Evolutionary conservation across 352 stramenopile species (phyloP), one percentile per base, ranked within the genome.

Genomic region (Phytopythium chamaehyphon): DNA sequence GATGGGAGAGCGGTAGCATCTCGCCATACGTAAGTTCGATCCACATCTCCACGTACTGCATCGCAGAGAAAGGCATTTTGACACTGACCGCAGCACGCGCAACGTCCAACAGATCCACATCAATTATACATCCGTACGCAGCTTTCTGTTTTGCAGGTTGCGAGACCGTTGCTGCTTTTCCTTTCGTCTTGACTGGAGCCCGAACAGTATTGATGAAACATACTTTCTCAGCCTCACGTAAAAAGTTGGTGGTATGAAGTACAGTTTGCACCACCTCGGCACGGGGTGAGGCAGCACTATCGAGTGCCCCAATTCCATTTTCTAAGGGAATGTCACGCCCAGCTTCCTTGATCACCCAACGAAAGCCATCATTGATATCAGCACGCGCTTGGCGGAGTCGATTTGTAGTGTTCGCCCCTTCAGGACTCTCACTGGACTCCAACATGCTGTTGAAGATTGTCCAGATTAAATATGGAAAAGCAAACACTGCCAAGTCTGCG

Each of bases 21-120:
- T 71, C 71, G 3, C 75, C 80, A 18, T 88, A 45, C 4, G 64
- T 62, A 12, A 69, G 61, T 61, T 95, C 85, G 5, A 95, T 55
- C 74, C 81, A 91, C 82, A 91, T 86, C 53, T 95, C 85, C n/a
- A 90, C 76, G 49, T 88, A 95, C 48, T 95, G 85, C 78, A 95
- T 92, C 1, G 85, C 82, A 18, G 83, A 91, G 44, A 90, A 95
- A 8, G 85, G 85, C 81, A 95, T 93, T 42, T 94, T 87, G 4
- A 86, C 79, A 9, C 55, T 55, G 15, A 92, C 65, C 4, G 85
- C 76, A 18, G 83, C 75, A 21, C 63, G 65, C 5, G 85, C 85
- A 40, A 95, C 51, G 26, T 82, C 55, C 15, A 93, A 61, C 21
- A 89, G 62, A 40, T 88, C 64, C 6, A 86, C 59, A 23, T 90